Evolutionary conservation across 2,329 filamentous ascomycete species (phyloP).

Genomic region (Arachnopeziza araneosa): DNA sequence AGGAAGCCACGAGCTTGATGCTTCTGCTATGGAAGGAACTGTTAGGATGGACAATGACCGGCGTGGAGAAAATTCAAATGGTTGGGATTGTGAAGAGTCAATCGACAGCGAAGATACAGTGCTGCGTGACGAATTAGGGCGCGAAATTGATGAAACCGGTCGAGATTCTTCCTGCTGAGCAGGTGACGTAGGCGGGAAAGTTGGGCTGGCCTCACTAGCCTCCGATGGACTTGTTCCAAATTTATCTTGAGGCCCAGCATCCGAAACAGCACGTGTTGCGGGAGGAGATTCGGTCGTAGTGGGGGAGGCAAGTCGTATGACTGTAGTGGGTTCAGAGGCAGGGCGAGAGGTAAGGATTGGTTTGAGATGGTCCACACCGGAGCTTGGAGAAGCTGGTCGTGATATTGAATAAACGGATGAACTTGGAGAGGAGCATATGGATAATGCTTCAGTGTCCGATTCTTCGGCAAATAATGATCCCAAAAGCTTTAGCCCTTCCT

Average conservation of each 20-base stretch:
- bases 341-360: background rate
- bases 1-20: background rate
- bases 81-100: background rate
- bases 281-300: background rate
- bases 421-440: background rate
- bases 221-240: background rate
- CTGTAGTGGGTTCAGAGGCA: background rate
- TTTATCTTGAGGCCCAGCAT: background rate
- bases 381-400: background rate
- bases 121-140: background rate
- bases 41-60: background rate
- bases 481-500: no score
- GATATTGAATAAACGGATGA: background rate
- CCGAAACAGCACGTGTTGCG: background rate
- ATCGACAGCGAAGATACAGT: background rate
- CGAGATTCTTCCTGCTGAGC: background rate
- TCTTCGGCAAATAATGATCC: background rate
- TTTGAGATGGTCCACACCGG: background rate
- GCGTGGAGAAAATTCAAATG: background rate
- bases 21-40: background rate
- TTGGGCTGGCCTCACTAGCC: background rate
- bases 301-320: background rate
- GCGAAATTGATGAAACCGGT: background rate
- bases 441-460: background rate
- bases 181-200: background rate